Evolutionary conservation across 2,329 filamentous ascomycete genomes (phyloP).

Genomic region (Lojkania enalia): DNA sequence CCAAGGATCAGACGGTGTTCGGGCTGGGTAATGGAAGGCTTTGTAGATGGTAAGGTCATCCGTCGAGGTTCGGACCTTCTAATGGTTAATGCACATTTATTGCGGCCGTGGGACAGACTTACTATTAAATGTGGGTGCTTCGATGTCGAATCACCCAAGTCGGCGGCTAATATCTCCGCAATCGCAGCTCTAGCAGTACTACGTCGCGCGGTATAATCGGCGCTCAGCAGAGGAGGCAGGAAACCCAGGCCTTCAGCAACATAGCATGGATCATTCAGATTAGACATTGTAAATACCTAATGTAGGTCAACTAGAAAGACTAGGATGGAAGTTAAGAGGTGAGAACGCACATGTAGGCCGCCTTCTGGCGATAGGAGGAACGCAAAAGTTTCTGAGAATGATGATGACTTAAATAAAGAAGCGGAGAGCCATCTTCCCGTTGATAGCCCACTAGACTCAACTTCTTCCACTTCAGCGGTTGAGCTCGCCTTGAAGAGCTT

Average conservation of each 20-base stretch:
- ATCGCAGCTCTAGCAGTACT: conserved; percentile 73
- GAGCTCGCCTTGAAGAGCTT: conserved; percentile 78
- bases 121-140: conserved; percentile 81
- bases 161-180: conserved; percentile 78
- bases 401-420: conserved; percentile 75
- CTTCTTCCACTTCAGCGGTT: conserved; percentile 82
- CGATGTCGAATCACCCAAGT: conserved; percentile 75
- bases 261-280: conserved; percentile 72
- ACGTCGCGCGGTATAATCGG: conserved; percentile 70
- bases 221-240: conserved; percentile 73
- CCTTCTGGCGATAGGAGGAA: conserved; percentile 79
- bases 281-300: conserved; percentile 75
- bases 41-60: conserved; percentile 89
- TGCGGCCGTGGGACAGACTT: conserved; percentile 44
- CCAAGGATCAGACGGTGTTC: conserved; percentile 50
- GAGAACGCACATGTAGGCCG: conserved; percentile 67
- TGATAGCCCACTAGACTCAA: conserved; percentile 64
- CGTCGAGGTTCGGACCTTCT: conserved; percentile 71
- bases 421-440: conserved; percentile 78
- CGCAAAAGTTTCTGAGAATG: conserved; percentile 63
- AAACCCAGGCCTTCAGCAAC: conserved; percentile 76
- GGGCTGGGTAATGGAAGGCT: conserved; percentile 63
- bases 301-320: neutral
- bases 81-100: conserved; percentile 8
- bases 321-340: neutral